phyloP scores from a whole-genome alignment of 495 filamentous ascomycete species.

The Aspergillus indologenus region DNA sequence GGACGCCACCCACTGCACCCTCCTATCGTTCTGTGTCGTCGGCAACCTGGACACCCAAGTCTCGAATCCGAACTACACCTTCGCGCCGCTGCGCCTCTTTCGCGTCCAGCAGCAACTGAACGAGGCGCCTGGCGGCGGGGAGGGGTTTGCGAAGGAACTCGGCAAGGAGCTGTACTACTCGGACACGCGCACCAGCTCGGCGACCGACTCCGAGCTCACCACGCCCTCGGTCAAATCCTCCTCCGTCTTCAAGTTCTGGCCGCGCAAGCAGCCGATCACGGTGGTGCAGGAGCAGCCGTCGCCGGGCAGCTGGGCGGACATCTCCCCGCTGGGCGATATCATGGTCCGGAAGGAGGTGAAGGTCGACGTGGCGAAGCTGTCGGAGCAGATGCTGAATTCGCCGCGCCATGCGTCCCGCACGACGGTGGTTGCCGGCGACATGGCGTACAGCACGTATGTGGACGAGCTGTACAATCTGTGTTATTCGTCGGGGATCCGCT shows the following conservation, averaged over 20 bases:
- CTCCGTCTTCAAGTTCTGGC: conserved; percentile 34
- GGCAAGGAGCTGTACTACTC: conserved; percentile 32
- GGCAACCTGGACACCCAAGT: conserved; percentile 48
- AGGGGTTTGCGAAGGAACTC: conserved; percentile 47
- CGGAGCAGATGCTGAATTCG: conserved; percentile 27
- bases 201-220: conserved; percentile 25
- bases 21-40: conserved; percentile 56
- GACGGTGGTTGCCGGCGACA: conserved; percentile 34
- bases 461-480: conserved; percentile 46
- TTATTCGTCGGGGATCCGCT: conserved; percentile 34
- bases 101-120: conserved; percentile 55
- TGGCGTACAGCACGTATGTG: conserved; percentile 33
- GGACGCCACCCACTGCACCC: conserved; percentile 30
- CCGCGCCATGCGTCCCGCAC: conserved; percentile 26
- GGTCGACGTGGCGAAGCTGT: conserved; percentile 45
- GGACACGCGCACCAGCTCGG: conserved; percentile 28
- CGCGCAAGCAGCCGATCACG: conserved; percentile 19
- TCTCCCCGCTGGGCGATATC: conserved; percentile 44
- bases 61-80: conserved; percentile 38
- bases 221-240: conserved; percentile 19
- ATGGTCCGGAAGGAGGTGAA: conserved; percentile 53
- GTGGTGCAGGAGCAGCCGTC: conserved; percentile 17
- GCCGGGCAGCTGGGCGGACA: conserved; percentile 31
- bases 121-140: conserved; percentile 45
- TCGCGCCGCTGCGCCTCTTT: conserved; percentile 56